Evolutionary conservation across 768 basidiomycete genomes (phyloP).

Genomic region (Tylopilus cervinicoccineus): DNA sequence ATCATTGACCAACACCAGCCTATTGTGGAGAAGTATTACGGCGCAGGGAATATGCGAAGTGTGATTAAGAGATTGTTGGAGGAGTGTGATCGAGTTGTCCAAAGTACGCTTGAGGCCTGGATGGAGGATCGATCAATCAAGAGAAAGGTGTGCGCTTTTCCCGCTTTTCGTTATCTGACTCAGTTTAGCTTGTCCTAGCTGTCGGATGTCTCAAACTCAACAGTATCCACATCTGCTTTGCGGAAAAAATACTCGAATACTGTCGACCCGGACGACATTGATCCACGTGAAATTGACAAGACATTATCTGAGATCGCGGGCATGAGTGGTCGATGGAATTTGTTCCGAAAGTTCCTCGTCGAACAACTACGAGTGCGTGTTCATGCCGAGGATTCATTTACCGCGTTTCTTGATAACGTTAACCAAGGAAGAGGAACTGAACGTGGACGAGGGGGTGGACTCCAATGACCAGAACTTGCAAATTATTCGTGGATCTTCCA

Average conservation of each 20-base stretch:
- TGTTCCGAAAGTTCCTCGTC: constrained; percentile 84
- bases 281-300: constrained; percentile 90
- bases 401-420: neutral
- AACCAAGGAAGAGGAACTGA: constrained; percentile 17
- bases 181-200: constrained; percentile 34
- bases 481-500: neutral
- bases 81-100: constrained; percentile 85
- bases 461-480: constrained; percentile 5
- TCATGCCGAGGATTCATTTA: neutral
- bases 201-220: constrained; percentile 43
- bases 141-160: constrained; percentile 55
- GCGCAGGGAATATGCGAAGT: constrained; percentile 76
- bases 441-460: constrained; percentile 1
- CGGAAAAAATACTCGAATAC: constrained; percentile 31
- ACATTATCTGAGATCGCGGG: constrained; percentile 83
- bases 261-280: constrained; percentile 54
- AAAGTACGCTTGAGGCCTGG: constrained; percentile 76
- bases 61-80: constrained; percentile 74
- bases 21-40: constrained; percentile 98
- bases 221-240: constrained; percentile 28
- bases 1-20: constrained; percentile 98
- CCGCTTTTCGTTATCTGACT: constrained; percentile 2
- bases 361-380: constrained; percentile 61
- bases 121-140: constrained; percentile 85
- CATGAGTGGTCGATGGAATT: constrained; percentile 88